Evolutionary conservation across 2,329 filamentous ascomycete species (phyloP), one percentile per base, ranked within the genome.

Genomic region (Clathrospora elynae): DNA sequence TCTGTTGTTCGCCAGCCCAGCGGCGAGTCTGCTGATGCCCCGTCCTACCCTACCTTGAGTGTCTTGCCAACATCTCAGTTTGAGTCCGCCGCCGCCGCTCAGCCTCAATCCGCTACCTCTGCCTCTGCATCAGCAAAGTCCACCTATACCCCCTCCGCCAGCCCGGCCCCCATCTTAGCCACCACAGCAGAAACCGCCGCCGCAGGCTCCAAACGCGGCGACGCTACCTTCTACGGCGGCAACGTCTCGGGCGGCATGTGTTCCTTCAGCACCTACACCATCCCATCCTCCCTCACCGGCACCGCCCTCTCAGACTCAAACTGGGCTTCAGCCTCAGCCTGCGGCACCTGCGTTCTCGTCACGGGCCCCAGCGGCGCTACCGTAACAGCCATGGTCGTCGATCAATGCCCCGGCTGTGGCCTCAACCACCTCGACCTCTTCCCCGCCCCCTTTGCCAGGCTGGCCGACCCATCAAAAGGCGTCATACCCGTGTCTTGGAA

Each of bases 351-450:
- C 51, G 70, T 87, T 9, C 66, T 75, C 36, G 81, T 87, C 22
- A 82, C 75, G 2, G 80, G 80, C 1, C 78, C 77, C 3, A 73
- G 64, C 10, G 82, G 82, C 12, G 80, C 79, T 44, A 73, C 71
- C 16, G 76, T 87, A 63, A 85, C 75, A 20, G 83, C 79, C 25
- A 87, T 87, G 84, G 80, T 82, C 51, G 76, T 79, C 13, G 80
- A 83, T 61, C 64, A 82, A 66, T 83, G 80, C 64, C 79, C 79
- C 25, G 75, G 73, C 48, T 83, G 80, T 54, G 74, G 71, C 11
- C 45, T 62, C 32, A 77, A 79, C 67, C 75, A 81, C 55, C 73
- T 83, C 38, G 80, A 83, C 55, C 75, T 83, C 41, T 83, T 78
- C 68, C 60, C 73, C 4, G 61, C 73, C 24, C 78, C 75, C 39